Conservation (phyloP, 2,329 filamentous ascomycete genomes). For the Drechslerella stenobrocha region DNA sequence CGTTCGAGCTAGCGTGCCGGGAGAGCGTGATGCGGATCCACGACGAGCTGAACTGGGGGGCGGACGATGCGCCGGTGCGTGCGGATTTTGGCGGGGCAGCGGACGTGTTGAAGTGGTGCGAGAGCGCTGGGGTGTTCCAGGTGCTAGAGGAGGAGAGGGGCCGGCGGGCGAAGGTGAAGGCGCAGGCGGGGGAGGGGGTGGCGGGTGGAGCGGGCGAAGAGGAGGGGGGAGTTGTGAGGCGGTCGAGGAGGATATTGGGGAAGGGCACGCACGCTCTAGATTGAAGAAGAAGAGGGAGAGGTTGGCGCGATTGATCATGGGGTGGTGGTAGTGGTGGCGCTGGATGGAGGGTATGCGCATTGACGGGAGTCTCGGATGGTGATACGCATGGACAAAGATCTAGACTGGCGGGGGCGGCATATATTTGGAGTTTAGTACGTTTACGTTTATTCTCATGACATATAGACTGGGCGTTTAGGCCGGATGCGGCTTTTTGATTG, state of each 20-base stretch:
- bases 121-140: conserved; percentile 14
- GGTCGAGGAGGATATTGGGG: conserved; percentile 4
- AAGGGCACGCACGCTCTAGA: conserved; percentile 5
- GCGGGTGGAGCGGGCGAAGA: not conserved
- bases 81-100: conserved; percentile 16
- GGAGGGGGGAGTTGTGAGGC: not conserved
- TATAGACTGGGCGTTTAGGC: not conserved
- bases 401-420: too few species aligned
- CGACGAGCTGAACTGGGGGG: conserved; percentile 29
- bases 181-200: conserved; percentile 2
- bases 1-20: conserved; percentile 28
- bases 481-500: not conserved
- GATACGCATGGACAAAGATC: too few species aligned
- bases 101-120: conserved; percentile 33
- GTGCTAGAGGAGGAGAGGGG: conserved; percentile 26
- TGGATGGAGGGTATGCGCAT: not conserved
- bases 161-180: conserved; percentile 10
- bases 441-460: too few species aligned
- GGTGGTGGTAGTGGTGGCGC: not conserved
- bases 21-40: conserved; percentile 17
- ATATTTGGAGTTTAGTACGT: too few species aligned
- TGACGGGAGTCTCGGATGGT: too few species aligned
- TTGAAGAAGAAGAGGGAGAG: not conserved
- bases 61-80: conserved; percentile 17
- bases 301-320: too few species aligned